phyloP scores from a whole-genome alignment of 1,284 basidiomycete species.

The Phlebopus sp. region DNA sequence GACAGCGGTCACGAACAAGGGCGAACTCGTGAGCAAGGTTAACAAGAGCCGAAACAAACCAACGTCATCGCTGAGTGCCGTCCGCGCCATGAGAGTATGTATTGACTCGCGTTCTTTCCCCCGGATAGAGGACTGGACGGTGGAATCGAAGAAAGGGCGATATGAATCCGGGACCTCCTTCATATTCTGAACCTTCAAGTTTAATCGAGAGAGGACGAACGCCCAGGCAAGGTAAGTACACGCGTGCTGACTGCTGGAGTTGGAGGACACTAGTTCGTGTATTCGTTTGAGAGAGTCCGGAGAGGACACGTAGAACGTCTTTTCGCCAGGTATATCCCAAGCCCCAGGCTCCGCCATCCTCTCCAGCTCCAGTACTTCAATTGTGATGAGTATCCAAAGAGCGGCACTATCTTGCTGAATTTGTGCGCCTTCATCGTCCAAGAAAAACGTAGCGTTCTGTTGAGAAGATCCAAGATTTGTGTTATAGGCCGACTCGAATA shows the following conservation, averaged over 20 bases:
- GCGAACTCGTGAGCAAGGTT: slow-evolving; percentile 60
- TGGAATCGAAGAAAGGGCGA: slow-evolving; percentile 52
- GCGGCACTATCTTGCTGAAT: slow-evolving; percentile 66
- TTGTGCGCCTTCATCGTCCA: slow-evolving; percentile 71
- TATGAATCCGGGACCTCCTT: slow-evolving; percentile 54
- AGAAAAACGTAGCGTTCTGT: slow-evolving; percentile 60
- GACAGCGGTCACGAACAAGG: slow-evolving; percentile 69
- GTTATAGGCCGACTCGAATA: slow-evolving; percentile 64
- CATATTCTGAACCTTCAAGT: slow-evolving; percentile 39
- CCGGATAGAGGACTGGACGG: slow-evolving; percentile 43
- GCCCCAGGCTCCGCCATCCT: slow-evolving; percentile 54
- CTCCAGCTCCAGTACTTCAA: slow-evolving; percentile 83
- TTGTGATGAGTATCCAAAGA: slow-evolving; percentile 72
- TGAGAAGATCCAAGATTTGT: slow-evolving; percentile 70
- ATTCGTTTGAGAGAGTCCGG: slow-evolving; percentile 55
- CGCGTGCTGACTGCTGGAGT: slow-evolving; percentile 58
- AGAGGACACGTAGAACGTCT: slow-evolving; percentile 54
- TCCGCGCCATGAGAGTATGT: slow-evolving; percentile 52
- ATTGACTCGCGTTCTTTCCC: slow-evolving; percentile 55
- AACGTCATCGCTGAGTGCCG: slow-evolving; percentile 51
- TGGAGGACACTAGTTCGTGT: slow-evolving; percentile 60
- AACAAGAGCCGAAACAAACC: slow-evolving; percentile 57
- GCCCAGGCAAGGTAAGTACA: slow-evolving; percentile 78
- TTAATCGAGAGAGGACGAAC: slow-evolving; percentile 67
- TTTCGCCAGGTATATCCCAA: slow-evolving; percentile 51